Percentiles rank a stretch among this genome's conserved stretches.
These are phyloP conservation scores for Colletotrichum incanum DNA, from an alignment of 2,329 filamentous ascomycete genomes.

Conservation along the genomic window DNA sequence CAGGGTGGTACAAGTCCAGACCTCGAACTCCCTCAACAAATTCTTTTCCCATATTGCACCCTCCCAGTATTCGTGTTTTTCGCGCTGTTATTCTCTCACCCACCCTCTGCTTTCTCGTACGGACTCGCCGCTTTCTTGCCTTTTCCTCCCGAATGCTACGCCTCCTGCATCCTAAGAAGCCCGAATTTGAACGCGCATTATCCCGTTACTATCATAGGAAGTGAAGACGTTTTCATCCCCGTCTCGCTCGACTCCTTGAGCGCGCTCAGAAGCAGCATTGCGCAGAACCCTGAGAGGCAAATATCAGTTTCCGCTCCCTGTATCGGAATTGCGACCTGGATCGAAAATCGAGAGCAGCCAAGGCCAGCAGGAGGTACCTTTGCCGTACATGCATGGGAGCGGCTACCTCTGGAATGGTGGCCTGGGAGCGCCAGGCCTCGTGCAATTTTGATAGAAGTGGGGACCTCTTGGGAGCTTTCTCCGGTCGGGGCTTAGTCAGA, in stretches of 20 bases:
- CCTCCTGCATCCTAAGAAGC: constrained; percentile 26
- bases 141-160: constrained; percentile 33
- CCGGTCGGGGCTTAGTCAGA: constrained; percentile 32
- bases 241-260: background rate
- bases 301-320: constrained; percentile 9
- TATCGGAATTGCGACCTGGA: constrained; percentile 29
- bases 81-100: constrained; percentile 7
- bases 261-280: constrained; percentile 1
- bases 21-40: constrained; percentile 39
- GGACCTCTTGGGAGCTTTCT: constrained; percentile 22
- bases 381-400: constrained; percentile 19
- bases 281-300: constrained; percentile 3
- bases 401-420: constrained; percentile 23
- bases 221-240: background rate
- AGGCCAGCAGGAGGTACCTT: constrained; percentile 27
- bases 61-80: background rate
- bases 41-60: constrained; percentile 40
- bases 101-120: background rate
- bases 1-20: constrained; percentile 42
- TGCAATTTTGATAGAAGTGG: constrained; percentile 41
- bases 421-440: constrained; percentile 32
- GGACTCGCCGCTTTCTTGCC: constrained; percentile 28
- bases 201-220: constrained; percentile 24
- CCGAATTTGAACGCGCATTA: constrained; percentile 22
- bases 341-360: constrained; percentile 20